Base-by-base conservation (phyloP, 352 stramenopile genomes). In the Globisporangium alternatum region DNA sequence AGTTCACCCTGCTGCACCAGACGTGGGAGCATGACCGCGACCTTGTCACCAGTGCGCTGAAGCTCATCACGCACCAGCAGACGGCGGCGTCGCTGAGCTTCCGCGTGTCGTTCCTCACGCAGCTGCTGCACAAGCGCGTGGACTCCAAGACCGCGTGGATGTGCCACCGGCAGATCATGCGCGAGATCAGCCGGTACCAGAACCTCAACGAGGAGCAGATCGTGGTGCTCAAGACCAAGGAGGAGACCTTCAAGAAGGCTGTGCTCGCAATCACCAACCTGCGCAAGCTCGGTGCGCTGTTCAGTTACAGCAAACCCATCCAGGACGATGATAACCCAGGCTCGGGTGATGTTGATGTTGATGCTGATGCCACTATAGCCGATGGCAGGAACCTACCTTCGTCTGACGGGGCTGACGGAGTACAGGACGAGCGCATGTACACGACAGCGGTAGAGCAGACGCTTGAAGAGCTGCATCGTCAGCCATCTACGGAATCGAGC, bases 101-200 rank as follows among this genome's bases (percentile, higher is more conserved):
- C 64, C 80, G 81, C 51, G 76, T 89, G 4, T 68, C 72, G 9
- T 90, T 93, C 61, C 71, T 93, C 49, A 76, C 77, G 22, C 81
- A 91, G 55, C 72, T 93, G 44, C 65, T 91, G 8, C 62, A 62
- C 35, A 82, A 84, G 17, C 75, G 79, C 30, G 82, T 91, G 22
- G 84, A 93, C 63, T 74, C 82, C 12, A 90, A 91, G 72, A 93
- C 82, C 2, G 84, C 84, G 62, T 93, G 84, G 84, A 72, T 90
- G 55, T 90, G 82, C 60, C 80, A 91, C 70, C 78, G 76, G 0
- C 82, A 90, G 73, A 91, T 90, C 67, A 85, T 90, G 76, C 82
- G 82, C 48, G 82, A 91, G 41, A 84, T 90, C 51, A 74, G 77
- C n/a, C 71, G 78, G 30, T 90, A 84, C 55, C 80, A 89, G 41